Evolutionary conservation across 2,329 filamentous ascomycete species (phyloP), one percentile per base, ranked within the genome.

Genomic region (Chaetoscypha palmicola): DNA sequence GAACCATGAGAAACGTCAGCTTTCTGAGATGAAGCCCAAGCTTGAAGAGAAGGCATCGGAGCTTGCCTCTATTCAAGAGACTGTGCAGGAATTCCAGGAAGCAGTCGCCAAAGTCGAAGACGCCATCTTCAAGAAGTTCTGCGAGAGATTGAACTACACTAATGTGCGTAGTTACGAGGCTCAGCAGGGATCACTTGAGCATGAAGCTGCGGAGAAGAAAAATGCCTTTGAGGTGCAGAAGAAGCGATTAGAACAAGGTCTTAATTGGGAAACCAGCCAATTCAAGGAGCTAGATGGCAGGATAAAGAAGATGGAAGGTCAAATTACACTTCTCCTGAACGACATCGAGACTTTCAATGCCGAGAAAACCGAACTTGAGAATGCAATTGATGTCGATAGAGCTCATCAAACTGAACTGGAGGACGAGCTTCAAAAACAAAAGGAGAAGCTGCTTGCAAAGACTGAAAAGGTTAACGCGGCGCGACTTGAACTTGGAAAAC

Each of bases 161-260:
- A 83, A 94, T 58, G 94, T 98, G 52, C 86, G 91, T 46, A 86
- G 88, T 46, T 98, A 97, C 58, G 89, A 97, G 62, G 84, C 84
- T 20, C 90, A 94, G 54, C 92, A 97, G 66, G 91, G 92, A 38
- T 89, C 85, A 32, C 70, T 94, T 38, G 90, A 97, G 64, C 87
- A 95, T 62, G 88, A 97, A 62, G 86, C 86, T 34, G 82, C 83
- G 1, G 82, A 92, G 64, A 90, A 90, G 69, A 87, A 87, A 50
- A 81, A 86, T 41, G 82, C 90, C 53, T 97, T 95, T 57, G 85
- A 83, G 44, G 81, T 84, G 3, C 92, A 98, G 62, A 85, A 82
- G 60, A 81, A 87, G 56, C 79, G 81, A 32, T 70, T 96, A 22
- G 75, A 84, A 49, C 77, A 68, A 55, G 71, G 71, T 37, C 64